Evolutionary conservation across 2,329 filamentous ascomycete species (phyloP).

Genomic region (Phyllosticta capitalensis): DNA sequence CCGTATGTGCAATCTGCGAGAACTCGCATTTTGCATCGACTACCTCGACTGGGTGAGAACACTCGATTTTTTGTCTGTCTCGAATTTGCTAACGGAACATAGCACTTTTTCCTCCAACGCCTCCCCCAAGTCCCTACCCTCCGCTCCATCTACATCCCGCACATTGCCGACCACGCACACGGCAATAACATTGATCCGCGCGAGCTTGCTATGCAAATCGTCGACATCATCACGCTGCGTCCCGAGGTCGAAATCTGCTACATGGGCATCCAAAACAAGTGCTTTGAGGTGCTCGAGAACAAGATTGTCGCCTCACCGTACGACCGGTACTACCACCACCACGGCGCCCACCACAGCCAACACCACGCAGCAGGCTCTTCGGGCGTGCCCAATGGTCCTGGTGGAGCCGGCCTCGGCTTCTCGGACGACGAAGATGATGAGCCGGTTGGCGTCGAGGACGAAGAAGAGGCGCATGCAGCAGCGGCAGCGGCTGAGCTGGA

Average conservation of each 20-base stretch:
- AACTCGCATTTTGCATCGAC: slow-evolving; percentile 63
- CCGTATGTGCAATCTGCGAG: slow-evolving; percentile 60
- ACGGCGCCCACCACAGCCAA: slow-evolving; percentile 17
- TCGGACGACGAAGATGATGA: slow-evolving; percentile 11
- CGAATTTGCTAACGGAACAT: neutral
- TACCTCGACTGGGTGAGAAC: slow-evolving; percentile 67
- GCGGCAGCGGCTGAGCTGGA: neutral
- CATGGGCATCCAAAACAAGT: slow-evolving; percentile 65
- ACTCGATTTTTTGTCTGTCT: neutral
- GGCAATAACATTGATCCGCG: slow-evolving; percentile 47
- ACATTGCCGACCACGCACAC: slow-evolving; percentile 54
- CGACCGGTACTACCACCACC: slow-evolving; percentile 13
- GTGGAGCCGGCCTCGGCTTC: slow-evolving; percentile 11
- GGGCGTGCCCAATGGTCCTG: neutral
- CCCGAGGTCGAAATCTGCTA: slow-evolving; percentile 71
- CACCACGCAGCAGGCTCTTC: neutral
- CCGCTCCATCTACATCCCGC: slow-evolving; percentile 60
- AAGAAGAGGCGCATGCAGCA: slow-evolving; percentile 21
- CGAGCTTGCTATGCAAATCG: slow-evolving; percentile 65
- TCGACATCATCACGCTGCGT: slow-evolving; percentile 67
- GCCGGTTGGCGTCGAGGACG: slow-evolving; percentile 18
- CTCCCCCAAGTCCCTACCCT: slow-evolving; percentile 62
- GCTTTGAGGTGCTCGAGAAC: slow-evolving; percentile 70
- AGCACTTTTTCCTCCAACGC: slow-evolving; percentile 72
- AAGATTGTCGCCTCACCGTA: slow-evolving; percentile 36